Evolutionary conservation across 441 rosid species (phyloP).

Genomic region (Brassica balearica): DNA sequence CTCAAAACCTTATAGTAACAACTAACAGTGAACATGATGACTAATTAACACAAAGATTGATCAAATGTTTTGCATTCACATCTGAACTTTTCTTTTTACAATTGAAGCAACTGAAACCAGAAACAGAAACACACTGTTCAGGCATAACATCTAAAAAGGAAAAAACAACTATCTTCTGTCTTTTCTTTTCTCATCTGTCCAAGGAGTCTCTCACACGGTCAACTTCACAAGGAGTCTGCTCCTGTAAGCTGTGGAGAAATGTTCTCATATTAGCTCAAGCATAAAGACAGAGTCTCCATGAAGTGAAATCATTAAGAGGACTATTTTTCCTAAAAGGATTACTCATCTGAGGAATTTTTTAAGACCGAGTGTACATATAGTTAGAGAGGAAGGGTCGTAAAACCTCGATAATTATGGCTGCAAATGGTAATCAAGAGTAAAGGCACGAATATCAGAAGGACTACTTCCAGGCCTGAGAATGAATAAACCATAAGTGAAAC

Average conservation of each 20-base stretch:
- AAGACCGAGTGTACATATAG: neutral
- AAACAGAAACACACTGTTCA: conserved; percentile 22
- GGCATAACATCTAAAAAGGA: conserved; percentile 18
- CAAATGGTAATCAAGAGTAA: conserved; percentile 77
- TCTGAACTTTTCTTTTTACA: conserved; percentile 14
- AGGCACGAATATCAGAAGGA: conserved; percentile 84
- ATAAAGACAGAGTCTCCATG: neutral
- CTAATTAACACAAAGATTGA: conserved; percentile 15
- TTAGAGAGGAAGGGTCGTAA: conserved; percentile 15
- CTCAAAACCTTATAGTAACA: neutral
- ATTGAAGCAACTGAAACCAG: conserved; percentile 25
- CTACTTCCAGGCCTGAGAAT: conserved; percentile 84
- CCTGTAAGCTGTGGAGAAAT: neutral
- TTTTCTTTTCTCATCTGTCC: conserved; percentile 25
- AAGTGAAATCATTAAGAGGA: neutral
- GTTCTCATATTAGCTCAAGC: neutral
- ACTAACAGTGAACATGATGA: neutral
- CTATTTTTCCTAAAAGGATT: too few relatives aligned
- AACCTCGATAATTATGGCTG: conserved; percentile 54
- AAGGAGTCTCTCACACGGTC: neutral
- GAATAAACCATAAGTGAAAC: conserved; percentile 11
- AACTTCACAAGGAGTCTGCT: neutral
- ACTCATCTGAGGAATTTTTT: too few relatives aligned
- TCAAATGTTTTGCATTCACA: conserved; percentile 33
- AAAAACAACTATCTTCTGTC: conserved; percentile 17